Evolutionary conservation across 1,284 basidiomycete genomes (phyloP).

Genomic region (Mixia osmundae): DNA sequence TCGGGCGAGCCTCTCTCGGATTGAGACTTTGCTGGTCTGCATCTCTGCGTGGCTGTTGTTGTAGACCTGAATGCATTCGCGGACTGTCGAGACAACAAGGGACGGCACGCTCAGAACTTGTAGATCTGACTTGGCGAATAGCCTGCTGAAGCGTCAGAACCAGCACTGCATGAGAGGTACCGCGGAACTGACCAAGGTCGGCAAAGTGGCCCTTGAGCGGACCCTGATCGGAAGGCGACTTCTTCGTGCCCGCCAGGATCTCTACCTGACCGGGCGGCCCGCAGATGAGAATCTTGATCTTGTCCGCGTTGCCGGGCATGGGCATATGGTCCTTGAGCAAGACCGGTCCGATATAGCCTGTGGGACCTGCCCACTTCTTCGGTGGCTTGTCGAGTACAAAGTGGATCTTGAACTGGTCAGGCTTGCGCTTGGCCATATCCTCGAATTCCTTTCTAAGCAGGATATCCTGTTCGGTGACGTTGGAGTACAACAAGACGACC

Average conservation of each 20-base stretch:
- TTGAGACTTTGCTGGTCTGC: not conserved
- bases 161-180: not conserved
- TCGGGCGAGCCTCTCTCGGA: not conserved
- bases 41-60: not conserved
- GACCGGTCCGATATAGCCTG: constrained; percentile 34
- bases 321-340: constrained; percentile 49
- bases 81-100: not conserved
- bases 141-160: not conserved
- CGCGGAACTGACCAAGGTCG: constrained; percentile 45
- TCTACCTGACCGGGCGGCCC: constrained; percentile 57
- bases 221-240: not conserved
- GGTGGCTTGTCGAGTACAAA: constrained; percentile 65
- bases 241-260: constrained; percentile 36
- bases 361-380: constrained; percentile 42
- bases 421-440: constrained; percentile 14
- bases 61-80: not conserved
- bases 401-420: constrained; percentile 42
- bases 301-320: constrained; percentile 41
- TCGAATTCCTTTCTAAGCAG: constrained; percentile 22
- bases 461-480: constrained; percentile 75
- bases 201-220: constrained; percentile 53
- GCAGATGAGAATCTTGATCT: constrained; percentile 37
- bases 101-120: constrained; percentile 22
- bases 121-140: constrained; percentile 18
- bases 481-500: constrained; percentile 76